These are phyloP conservation scores for Claviceps sp. DNA, from an alignment of 2,329 filamentous ascomycete species.

Conservation along the genomic window DNA sequence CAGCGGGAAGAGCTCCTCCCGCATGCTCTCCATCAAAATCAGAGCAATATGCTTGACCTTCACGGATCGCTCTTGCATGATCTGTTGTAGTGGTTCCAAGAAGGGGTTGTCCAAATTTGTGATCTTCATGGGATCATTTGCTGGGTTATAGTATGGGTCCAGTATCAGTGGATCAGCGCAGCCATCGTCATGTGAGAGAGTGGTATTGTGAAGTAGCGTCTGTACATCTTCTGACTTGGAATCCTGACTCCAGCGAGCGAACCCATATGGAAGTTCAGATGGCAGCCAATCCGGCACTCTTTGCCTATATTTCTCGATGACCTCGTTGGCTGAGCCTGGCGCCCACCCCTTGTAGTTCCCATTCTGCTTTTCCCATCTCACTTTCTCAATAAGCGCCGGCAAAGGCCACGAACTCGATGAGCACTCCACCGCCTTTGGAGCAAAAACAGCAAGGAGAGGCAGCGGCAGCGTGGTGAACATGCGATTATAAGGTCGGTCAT, in stretches of 20 bases:
- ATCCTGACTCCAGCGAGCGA: slow-evolving; percentile 16
- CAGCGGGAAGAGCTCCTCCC: slow-evolving; percentile 31
- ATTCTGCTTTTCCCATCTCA: slow-evolving; percentile 13
- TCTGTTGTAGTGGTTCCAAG: slow-evolving; percentile 12
- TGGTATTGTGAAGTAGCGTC: not conserved
- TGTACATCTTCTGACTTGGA: slow-evolving; percentile 7
- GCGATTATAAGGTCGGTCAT: slow-evolving; percentile 18
- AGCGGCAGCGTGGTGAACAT: slow-evolving; percentile 20
- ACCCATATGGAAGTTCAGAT: slow-evolving; percentile 14
- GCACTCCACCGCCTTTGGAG: slow-evolving; percentile 14
- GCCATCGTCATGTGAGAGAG: not conserved
- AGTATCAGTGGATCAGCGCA: slow-evolving; percentile 3
- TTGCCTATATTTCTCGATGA: slow-evolving; percentile 14
- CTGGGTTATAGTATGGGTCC: slow-evolving; percentile 18
- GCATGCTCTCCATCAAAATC: slow-evolving; percentile 29
- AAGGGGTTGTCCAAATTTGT: slow-evolving; percentile 24
- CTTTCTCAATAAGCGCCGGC: slow-evolving; percentile 15
- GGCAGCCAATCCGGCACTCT: slow-evolving; percentile 17
- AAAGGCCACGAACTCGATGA: slow-evolving; percentile 16
- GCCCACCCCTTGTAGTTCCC: slow-evolving; percentile 22
- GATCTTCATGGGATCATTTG: slow-evolving; percentile 25
- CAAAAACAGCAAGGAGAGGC: slow-evolving; percentile 17
- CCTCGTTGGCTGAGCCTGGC: slow-evolving; percentile 12
- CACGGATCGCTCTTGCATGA: slow-evolving; percentile 17
- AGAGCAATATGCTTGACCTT: slow-evolving; percentile 27